A percentile compares a stretch with the other conserved stretches of the same genome.
Evolutionary conservation across 495 filamentous ascomycete species (phyloP).

Genomic region (Xylona heveae): DNA sequence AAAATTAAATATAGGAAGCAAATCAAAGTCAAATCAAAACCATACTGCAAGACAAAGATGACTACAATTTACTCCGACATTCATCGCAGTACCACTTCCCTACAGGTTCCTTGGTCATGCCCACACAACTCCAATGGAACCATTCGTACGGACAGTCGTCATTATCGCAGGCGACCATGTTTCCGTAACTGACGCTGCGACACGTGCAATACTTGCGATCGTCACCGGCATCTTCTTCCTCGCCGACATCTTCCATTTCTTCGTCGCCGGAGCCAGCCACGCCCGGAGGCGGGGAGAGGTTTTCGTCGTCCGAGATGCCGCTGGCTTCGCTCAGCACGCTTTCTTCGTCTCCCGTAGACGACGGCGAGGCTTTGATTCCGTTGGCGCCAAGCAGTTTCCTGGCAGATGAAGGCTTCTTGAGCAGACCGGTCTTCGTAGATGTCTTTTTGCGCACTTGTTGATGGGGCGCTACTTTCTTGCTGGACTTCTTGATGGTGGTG

Average conservation of each 20-base stretch:
- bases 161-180: conserved; percentile 98
- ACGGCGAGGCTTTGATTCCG: conserved; percentile 5
- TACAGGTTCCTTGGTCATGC: conserved; percentile 66
- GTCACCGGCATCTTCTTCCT: conserved; percentile 74
- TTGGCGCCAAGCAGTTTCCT: not conserved
- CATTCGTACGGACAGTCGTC: conserved; percentile 81
- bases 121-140: conserved; percentile 97
- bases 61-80: conserved; percentile 41
- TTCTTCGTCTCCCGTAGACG: conserved; percentile 6
- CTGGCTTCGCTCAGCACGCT: conserved; percentile 5
- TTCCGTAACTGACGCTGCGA: conserved; percentile 78
- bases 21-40: too few species aligned
- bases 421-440: conserved; percentile 24
- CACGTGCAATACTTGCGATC: conserved; percentile 83
- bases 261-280: conserved; percentile 27
- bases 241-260: conserved; percentile 38
- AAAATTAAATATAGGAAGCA: too few species aligned
- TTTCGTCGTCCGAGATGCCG: conserved; percentile 1
- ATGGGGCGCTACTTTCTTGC: conserved; percentile 45
- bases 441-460: conserved; percentile 34
- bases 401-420: conserved; percentile 22
- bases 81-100: conserved; percentile 86
- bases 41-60: too few species aligned
- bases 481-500: conserved; percentile 24
- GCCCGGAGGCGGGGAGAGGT: not conserved